phyloP scores from a whole-genome alignment of 352 stramenopile genomes.

The Globisporangium canariense region DNA sequence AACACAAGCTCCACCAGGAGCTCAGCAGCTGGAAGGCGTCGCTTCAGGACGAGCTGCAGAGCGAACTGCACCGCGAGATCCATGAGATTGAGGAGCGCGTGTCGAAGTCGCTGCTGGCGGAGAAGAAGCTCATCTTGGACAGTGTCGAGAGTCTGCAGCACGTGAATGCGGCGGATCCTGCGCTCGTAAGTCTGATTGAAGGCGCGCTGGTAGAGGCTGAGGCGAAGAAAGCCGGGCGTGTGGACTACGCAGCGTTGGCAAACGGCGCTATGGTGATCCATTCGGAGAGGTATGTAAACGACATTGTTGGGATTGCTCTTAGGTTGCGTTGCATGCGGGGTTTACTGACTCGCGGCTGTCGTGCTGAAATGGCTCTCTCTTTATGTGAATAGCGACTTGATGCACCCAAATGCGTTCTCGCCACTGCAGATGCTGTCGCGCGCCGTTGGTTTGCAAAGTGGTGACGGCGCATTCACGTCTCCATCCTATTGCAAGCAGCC shows the following conservation, averaged over 20 bases:
- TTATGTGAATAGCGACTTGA: constrained; percentile 43
- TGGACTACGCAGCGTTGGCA: constrained; percentile 62
- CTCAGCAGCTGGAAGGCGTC: constrained; percentile 27
- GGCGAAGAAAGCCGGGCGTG: constrained; percentile 46
- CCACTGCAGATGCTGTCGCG: constrained; percentile 28
- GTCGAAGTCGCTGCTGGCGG: constrained; percentile 48
- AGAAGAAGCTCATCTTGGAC: constrained; percentile 53
- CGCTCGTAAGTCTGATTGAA: constrained; percentile 55
- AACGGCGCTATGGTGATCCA: constrained; percentile 65
- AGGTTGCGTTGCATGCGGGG: not conserved
- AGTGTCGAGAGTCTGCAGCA: constrained; percentile 47
- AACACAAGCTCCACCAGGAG: constrained; percentile 24
- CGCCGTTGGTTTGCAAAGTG: constrained; percentile 27
- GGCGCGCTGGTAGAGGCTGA: constrained; percentile 28
- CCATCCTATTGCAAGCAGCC: constrained; percentile 40
- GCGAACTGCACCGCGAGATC: constrained; percentile 47
- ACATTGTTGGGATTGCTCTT: not conserved
- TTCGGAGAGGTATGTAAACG: constrained; percentile 39
- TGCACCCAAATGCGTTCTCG: constrained; percentile 32
- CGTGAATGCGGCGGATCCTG: constrained; percentile 54
- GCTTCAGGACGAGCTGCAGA: constrained; percentile 32
- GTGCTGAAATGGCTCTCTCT: not conserved
- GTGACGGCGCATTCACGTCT: constrained; percentile 54
- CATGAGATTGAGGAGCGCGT: constrained; percentile 57
- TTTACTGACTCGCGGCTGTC: too few species aligned